These are phyloP conservation scores for Kazachstania martiniae DNA, from an alignment of 805 yeast species.

Conservation along the genomic window DNA sequence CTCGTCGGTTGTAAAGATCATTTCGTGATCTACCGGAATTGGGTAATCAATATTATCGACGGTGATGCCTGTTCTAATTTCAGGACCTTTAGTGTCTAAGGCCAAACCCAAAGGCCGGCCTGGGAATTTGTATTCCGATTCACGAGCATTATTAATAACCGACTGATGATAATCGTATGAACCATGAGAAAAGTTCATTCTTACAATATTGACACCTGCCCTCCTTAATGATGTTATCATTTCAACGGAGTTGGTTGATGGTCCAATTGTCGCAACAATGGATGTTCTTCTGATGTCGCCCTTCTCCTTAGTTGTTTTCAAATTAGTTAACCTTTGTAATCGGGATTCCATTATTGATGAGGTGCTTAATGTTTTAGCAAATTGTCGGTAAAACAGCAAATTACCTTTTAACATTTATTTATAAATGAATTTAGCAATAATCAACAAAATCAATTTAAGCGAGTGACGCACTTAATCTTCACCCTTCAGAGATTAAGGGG, in stretches of 20 bases:
- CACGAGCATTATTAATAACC: constrained; percentile 92
- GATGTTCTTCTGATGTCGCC: constrained; percentile 78
- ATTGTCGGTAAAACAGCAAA: too few species aligned
- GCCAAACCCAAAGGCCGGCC: constrained; percentile 99
- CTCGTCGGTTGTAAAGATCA: constrained; percentile 88
- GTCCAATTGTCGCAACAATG: constrained; percentile 98
- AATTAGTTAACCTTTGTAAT: constrained; percentile 73
- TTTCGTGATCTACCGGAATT: constrained; percentile 74
- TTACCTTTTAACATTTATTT: too few species aligned
- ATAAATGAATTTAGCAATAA: too few species aligned
- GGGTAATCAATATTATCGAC: constrained; percentile 68
- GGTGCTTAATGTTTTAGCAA: too few species aligned
- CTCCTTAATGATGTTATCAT: constrained; percentile 77
- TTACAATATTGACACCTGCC: constrained; percentile 94
- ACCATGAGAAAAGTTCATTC: constrained; percentile 99
- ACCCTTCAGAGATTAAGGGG: too few species aligned
- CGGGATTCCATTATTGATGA: constrained; percentile 30
- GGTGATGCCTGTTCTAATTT: constrained; percentile 97
- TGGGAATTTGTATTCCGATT: constrained; percentile 77
- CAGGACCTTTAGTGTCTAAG: constrained; percentile 98
- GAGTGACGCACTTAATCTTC: too few species aligned
- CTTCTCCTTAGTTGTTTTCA: constrained; percentile 69
- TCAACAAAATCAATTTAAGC: too few species aligned
- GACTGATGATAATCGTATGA: constrained; percentile 95
- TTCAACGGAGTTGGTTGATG: constrained; percentile 89